phyloP scores from a whole-genome alignment of 371 early-diverging fungal genomes.

The Mortierella sp. region DNA sequence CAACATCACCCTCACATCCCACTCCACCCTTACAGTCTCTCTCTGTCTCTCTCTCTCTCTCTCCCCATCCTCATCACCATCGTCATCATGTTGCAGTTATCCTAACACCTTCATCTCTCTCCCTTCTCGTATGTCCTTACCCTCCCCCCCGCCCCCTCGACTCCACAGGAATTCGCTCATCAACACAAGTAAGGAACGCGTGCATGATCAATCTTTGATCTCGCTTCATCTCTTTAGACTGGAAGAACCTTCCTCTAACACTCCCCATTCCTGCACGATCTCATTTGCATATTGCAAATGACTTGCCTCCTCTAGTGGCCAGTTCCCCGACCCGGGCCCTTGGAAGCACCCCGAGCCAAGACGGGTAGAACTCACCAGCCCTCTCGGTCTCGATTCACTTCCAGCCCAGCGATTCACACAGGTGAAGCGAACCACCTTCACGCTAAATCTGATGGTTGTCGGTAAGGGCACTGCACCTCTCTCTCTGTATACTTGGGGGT shows the following conservation, averaged over 20 bases:
- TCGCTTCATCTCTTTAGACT: neutral
- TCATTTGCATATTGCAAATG: neutral
- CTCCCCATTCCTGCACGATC: neutral
- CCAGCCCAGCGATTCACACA: constrained; percentile 75
- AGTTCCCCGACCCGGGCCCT: constrained; percentile 81
- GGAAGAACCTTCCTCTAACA: neutral
- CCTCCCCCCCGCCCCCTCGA: too few relatives aligned
- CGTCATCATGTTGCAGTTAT: too few relatives aligned
- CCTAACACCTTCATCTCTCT: neutral
- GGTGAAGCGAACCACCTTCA: constrained; percentile 71
- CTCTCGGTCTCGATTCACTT: constrained; percentile 75
- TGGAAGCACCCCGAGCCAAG: constrained; percentile 77
- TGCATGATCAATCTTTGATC: neutral
- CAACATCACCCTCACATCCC: neutral
- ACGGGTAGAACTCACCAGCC: constrained; percentile 56
- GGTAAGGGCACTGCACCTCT: too few relatives aligned
- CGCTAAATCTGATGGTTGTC: constrained; percentile 84
- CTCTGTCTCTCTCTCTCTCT: constrained; percentile 1
- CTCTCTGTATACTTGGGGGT: too few relatives aligned
- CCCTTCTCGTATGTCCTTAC: neutral
- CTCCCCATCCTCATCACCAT: too few relatives aligned
- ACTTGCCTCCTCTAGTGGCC: too few relatives aligned
- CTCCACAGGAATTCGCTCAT: constrained; percentile 87
- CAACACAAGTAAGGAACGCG: constrained; percentile 66
- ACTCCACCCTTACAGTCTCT: neutral